Base-by-base conservation (phyloP, 371 early-diverging fungal species). In the Coemansia linderi region DNA sequence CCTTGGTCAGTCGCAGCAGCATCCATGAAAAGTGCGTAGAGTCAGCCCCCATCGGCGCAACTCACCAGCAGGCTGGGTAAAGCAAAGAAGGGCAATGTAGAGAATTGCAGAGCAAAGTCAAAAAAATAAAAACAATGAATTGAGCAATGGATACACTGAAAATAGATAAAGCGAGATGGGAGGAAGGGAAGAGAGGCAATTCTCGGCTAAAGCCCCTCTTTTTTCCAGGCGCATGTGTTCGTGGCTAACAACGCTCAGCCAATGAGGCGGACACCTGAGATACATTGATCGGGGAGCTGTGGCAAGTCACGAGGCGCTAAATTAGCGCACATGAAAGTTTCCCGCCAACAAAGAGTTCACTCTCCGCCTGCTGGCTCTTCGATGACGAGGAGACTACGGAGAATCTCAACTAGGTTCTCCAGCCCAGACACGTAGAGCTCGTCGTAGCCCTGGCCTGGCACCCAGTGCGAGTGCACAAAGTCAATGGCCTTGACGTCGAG, bases 401-500 rank as follows among this genome's bases (percentile, higher is more conserved):
- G 57, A 4, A 71, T 38, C 54, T 68, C 60, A 15, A 80, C 52
- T 2, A 77, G 61, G 8, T 72, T 87, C 59, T 64, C 63, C 43
- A 88, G 62, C 12, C 88, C 88, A 27, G 79, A 60, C 38, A 88
- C 59, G 43, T 81, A 86, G 46, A 79, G 74, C 39, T 83, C 83
- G 66, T 88, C 86, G 1, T 71, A 80, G 0, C 87, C 87, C 60
- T 72, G 66, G n/a, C 84, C 86, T 9, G 84, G 79, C 1, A 66
- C 63, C 88, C 89, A 92, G 17, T 79, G 75, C 36, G 90, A 88
- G 72, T 90, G 93, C 2, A 87, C 90, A 87, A 92, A 92, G 73
- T 93, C 93, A 60, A 93, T 91, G 36, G 88, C 58, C 6, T 88
- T 83, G 68, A 91, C 72, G 65, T 92, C 90, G 41, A 88, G 64